These are phyloP conservation scores for Backusella tuberculispora DNA, from an alignment of 192 early-diverging fungal genomes.

Conservation along the genomic window DNA sequence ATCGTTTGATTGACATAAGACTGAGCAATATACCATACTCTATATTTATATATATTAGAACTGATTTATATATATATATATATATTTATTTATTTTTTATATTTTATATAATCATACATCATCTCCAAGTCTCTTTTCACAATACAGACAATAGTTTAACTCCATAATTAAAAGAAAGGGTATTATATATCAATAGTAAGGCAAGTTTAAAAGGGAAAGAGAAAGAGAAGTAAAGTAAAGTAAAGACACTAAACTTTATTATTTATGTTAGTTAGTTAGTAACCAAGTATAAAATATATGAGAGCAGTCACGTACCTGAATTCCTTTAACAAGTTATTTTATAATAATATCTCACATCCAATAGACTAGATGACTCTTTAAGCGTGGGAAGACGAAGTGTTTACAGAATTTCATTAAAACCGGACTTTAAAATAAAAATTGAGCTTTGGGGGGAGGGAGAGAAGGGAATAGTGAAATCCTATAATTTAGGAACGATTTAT, in stretches of 20 bases:
- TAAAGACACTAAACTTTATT: background rate
- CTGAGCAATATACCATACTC: slow-evolving; percentile 11
- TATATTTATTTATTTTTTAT: background rate
- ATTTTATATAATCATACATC: slow-evolving; percentile 13
- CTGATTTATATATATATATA: background rate
- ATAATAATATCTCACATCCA: background rate
- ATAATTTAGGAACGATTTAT: too few relatives aligned
- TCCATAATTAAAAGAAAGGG: slow-evolving; percentile 13
- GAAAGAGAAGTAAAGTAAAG: background rate
- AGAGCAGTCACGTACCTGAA: background rate
- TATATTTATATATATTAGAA: background rate
- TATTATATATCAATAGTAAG: background rate
- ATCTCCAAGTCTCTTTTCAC: slow-evolving; percentile 12
- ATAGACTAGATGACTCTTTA: slow-evolving; percentile 5
- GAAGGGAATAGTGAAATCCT: too few relatives aligned
- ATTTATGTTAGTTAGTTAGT: slow-evolving; percentile 5
- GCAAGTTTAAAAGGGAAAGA: background rate
- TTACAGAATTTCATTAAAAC: too few relatives aligned
- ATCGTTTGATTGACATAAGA: slow-evolving; percentile 18
- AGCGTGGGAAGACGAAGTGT: background rate
- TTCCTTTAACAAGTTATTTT: slow-evolving; percentile 1
- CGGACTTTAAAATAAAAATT: too few relatives aligned
- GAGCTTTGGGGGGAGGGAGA: too few relatives aligned
- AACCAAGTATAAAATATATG: background rate
- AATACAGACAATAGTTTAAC: slow-evolving; percentile 5